Evolutionary conservation across 2,329 filamentous ascomycete species (phyloP), one percentile per base, ranked within the genome.

Genomic region (Setomelanomma holmii): DNA sequence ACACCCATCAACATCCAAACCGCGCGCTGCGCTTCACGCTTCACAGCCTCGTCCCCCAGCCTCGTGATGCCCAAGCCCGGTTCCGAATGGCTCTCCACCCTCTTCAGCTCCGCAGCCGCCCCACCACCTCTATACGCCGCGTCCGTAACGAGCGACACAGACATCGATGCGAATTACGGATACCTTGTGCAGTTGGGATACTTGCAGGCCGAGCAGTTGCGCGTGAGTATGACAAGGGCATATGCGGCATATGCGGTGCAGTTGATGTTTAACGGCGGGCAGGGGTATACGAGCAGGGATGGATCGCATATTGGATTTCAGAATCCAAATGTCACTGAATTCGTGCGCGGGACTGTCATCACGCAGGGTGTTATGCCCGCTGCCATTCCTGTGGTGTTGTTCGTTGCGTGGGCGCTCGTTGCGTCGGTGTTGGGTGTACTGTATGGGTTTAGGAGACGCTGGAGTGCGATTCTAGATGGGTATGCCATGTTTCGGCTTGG

Each of bases 401-500:
- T 51, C 27, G 27, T 19, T 10, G 17, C 48, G 12, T 57, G 44
- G 51, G 45, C 47, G 1, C 41, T 51, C 1, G 20, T 51, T 4
- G 35, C 46, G n/a, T 42, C 41, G 16, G 14, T 36, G 4, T 43
- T 54, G 14, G 40, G 50, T 16, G 4, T 49, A 3, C 10, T 17
- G 11, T 54, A 57, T 12, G 47, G 54, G 5, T 53, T 46, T n/a
- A 35, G 51, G 5, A 38, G 39, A 21, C 47, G 50, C 17, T 57
- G 54, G 47, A 51, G 40, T 17, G 54, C 21, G 10, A 54, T 53
- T n/a, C 20, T 57, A 4, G 50, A 53, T 23, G 50, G 47, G 8
- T 33, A 57, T n/a, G 51, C 54, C 3, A 16, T 56, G 12, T 57
- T 57, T 42, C 42, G 47, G 11, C 33, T 54, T 5, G 47, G 47